These are phyloP conservation scores for Trametes pubescens DNA, from an alignment of 1,284 basidiomycete species.

Conservation along the genomic window DNA sequence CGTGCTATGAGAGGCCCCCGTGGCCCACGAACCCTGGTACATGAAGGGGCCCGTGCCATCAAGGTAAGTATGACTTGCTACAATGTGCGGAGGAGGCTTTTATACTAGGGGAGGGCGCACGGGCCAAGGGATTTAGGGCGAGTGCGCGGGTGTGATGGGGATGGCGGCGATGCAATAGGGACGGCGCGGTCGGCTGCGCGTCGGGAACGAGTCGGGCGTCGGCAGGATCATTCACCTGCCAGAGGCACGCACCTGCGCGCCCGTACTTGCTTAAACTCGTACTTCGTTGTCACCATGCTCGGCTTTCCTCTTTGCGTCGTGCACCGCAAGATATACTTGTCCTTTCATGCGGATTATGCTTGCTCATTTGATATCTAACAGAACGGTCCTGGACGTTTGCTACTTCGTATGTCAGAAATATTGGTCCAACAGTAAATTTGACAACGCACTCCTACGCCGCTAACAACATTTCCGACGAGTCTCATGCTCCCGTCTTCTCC, in stretches of 20 bases:
- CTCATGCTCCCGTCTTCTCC: conserved; percentile 40
- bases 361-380: too few species aligned
- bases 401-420: too few species aligned
- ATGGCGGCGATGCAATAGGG: not conserved
- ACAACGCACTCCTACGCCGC: not conserved
- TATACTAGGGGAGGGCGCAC: conserved; percentile 32
- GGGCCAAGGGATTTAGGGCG: conserved; percentile 33
- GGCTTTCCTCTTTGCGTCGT: too few species aligned
- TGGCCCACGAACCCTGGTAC: conserved; percentile 29
- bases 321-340: too few species aligned
- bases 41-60: conserved; percentile 32
- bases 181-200: too few species aligned
- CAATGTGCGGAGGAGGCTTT: conserved; percentile 3
- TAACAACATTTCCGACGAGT: not conserved
- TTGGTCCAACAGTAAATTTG: not conserved
- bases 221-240: too few species aligned
- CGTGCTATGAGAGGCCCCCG: conserved; percentile 35
- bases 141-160: not conserved
- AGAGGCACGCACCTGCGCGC: too few species aligned
- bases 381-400: too few species aligned
- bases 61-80: conserved; percentile 37
- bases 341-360: too few species aligned
- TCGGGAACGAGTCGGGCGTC: too few species aligned
- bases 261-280: too few species aligned
- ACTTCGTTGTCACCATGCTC: too few species aligned